These are phyloP conservation scores for Jatropha podagrica DNA, from an alignment of 441 rosid species.

Conservation along the genomic window DNA sequence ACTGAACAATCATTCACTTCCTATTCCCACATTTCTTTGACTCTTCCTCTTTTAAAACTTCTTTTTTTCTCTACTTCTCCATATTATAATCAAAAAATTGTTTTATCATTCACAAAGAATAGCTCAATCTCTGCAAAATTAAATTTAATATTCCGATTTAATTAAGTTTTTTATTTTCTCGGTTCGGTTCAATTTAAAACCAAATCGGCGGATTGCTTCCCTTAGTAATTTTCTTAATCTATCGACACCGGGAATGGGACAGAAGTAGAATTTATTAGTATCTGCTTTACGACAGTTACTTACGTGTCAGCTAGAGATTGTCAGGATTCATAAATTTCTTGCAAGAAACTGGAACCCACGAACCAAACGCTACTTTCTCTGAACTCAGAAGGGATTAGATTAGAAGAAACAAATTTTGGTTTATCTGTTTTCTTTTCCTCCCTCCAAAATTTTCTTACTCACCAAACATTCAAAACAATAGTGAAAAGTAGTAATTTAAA, in stretches of 20 bases:
- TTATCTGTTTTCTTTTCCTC: background rate
- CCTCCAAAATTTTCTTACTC: conserved; percentile 14
- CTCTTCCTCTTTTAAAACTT: background rate
- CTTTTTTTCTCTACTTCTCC: too few species aligned
- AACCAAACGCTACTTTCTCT: background rate
- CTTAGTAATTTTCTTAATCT: too few species aligned
- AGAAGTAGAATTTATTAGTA: too few species aligned
- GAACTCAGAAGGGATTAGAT: too few species aligned
- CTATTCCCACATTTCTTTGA: background rate
- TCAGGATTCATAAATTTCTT: background rate
- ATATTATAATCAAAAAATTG: too few species aligned
- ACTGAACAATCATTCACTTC: background rate
- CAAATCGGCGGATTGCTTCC: too few species aligned
- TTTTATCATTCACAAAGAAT: too few species aligned
- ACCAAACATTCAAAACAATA: conserved; percentile 5
- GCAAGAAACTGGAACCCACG: background rate
- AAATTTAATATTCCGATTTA: too few species aligned
- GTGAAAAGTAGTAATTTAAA: background rate
- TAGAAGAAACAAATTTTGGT: background rate
- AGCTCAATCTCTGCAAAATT: too few species aligned
- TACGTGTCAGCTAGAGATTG: background rate
- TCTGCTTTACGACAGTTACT: background rate
- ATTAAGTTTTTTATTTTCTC: too few species aligned
- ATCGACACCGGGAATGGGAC: too few species aligned
- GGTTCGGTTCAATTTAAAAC: too few species aligned